A percentile compares a stretch with the other conserved stretches of the same genome.
These are phyloP conservation scores for Alternaria infectoria DNA, from an alignment of 2,329 filamentous ascomycete species.

Conservation along the genomic window DNA sequence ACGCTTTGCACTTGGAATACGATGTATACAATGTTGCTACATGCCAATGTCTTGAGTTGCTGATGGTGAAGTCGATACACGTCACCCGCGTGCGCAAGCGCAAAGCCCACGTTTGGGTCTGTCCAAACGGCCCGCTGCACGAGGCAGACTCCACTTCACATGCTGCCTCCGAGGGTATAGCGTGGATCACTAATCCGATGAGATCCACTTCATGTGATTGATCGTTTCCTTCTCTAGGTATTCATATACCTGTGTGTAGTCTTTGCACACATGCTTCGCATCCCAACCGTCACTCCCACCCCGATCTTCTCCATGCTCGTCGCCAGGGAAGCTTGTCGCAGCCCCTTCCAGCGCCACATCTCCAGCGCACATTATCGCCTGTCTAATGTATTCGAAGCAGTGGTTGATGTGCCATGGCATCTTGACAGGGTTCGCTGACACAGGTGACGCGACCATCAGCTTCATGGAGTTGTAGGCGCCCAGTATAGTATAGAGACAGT, in stretches of 20 bases:
- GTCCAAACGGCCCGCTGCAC: background rate
- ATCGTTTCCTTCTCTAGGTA: slow-evolving; percentile 38
- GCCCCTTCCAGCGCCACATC: slow-evolving; percentile 44
- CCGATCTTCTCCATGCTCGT: slow-evolving; percentile 30
- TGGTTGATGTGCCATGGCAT: slow-evolving; percentile 46
- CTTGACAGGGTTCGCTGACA: slow-evolving; percentile 23
- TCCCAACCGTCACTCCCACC: slow-evolving; percentile 47
- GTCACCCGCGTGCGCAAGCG: background rate
- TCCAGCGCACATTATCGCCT: slow-evolving; percentile 43
- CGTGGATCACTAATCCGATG: slow-evolving; percentile 12
- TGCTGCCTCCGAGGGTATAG: background rate
- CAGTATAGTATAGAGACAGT: slow-evolving; percentile 43
- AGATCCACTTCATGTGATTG: slow-evolving; percentile 41
- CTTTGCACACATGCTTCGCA: slow-evolving; percentile 41
- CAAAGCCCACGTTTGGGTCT: background rate
- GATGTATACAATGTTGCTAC: background rate
- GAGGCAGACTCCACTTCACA: background rate
- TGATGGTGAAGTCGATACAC: background rate
- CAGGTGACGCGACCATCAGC: slow-evolving; percentile 14
- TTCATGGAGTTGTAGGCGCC: slow-evolving; percentile 41
- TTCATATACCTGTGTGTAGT: slow-evolving; percentile 38
- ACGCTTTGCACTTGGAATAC: background rate
- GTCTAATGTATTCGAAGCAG: slow-evolving; percentile 44
- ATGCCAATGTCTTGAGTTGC: background rate
- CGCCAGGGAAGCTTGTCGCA: slow-evolving; percentile 39